phyloP scores from a whole-genome alignment of 345 rosid species.

The Eutrema japonicum region DNA sequence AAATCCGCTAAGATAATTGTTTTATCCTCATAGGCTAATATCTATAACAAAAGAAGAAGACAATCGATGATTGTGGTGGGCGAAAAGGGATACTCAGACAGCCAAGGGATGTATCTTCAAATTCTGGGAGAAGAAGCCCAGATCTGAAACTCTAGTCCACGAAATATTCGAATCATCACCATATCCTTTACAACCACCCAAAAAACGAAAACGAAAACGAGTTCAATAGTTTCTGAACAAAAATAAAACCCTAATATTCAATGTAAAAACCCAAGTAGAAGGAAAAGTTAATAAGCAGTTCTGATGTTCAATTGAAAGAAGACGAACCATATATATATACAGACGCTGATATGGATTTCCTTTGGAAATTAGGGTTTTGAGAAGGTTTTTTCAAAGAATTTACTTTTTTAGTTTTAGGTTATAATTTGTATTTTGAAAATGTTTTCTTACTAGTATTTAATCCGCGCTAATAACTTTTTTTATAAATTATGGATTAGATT shows the following conservation, averaged over 20 bases:
- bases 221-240: background rate
- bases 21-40: slow-evolving; percentile 76
- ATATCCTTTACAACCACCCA: slow-evolving; percentile 32
- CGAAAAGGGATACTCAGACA: slow-evolving; percentile 74
- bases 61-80: background rate
- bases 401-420: no score
- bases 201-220: background rate
- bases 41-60: no score
- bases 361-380: slow-evolving; percentile 29
- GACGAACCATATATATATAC: slow-evolving; percentile 26
- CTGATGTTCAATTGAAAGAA: background rate
- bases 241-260: background rate
- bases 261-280: background rate
- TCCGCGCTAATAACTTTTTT: no score
- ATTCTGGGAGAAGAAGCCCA: slow-evolving; percentile 55
- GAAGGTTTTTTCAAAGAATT: no score
- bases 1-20: slow-evolving; percentile 93
- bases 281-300: background rate
- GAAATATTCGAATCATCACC: slow-evolving; percentile 61
- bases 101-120: slow-evolving; percentile 99
- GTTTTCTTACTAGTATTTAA: no score
- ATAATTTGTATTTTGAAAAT: no score
- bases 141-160: slow-evolving; percentile 99
- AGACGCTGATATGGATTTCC: background rate
- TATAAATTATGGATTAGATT: no score